Conservation (phyloP, 2,329 filamentous ascomycete genomes). For the Colletotrichum brevisporum region DNA sequence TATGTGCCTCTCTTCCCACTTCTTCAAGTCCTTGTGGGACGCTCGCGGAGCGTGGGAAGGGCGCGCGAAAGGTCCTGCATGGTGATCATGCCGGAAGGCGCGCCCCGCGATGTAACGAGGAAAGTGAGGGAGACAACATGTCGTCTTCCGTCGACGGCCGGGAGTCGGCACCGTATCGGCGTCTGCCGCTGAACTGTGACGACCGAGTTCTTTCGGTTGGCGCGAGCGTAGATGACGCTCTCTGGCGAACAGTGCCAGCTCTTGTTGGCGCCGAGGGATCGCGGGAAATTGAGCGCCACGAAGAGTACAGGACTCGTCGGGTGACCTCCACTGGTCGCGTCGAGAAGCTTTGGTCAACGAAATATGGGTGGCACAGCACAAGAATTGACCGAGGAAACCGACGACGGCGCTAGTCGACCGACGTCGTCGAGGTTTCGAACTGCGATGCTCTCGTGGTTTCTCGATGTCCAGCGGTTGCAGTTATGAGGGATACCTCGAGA, state of each 20-base stretch:
- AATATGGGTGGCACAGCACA: constrained; percentile 28
- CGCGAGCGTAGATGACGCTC: neutral
- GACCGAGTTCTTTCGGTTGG: neutral
- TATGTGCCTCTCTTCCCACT: constrained; percentile 11
- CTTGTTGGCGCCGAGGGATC: neutral
- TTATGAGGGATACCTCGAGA: neutral
- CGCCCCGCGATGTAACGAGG: constrained; percentile 27
- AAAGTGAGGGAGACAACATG: constrained; percentile 5
- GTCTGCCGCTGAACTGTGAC: constrained; percentile 4
- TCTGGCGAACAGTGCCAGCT: neutral
- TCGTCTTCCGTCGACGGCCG: neutral
- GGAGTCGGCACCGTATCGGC: neutral
- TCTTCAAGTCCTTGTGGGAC: neutral
- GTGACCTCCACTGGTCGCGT: constrained; percentile 28
- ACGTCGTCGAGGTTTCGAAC: neutral
- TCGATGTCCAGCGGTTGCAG: neutral
- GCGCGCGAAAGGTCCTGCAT: constrained; percentile 13
- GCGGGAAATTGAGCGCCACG: constrained; percentile 5
- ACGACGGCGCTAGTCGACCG: neutral
- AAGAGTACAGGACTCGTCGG: constrained; percentile 34
- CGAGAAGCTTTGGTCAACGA: constrained; percentile 3
- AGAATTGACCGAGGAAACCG: constrained; percentile 12
- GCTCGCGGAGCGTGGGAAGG: neutral
- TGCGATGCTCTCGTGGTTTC: neutral
- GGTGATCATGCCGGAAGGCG: constrained; percentile 22